Conservation (phyloP, 257 asterid genomes). For the Buddleja alternifolia region DNA sequence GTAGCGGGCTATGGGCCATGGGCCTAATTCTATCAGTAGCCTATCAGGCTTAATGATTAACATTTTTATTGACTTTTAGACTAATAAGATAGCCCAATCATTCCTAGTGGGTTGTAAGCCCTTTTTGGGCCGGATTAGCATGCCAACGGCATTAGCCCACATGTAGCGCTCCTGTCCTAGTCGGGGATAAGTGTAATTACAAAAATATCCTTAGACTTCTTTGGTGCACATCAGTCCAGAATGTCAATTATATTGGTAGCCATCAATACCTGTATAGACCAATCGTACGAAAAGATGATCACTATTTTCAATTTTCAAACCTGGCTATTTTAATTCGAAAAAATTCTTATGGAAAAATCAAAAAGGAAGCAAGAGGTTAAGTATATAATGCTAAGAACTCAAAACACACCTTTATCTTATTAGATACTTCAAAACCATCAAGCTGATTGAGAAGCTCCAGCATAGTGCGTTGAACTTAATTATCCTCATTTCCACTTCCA, state of each 20-base stretch:
- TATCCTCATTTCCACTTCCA: conserved; percentile 90
- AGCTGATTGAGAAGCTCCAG: conserved; percentile 93
- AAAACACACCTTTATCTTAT: conserved; percentile 71
- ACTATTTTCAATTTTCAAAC: conserved; percentile 7
- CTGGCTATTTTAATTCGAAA: not conserved
- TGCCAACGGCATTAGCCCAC: too few relatives aligned
- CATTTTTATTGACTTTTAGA: too few relatives aligned
- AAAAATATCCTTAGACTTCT: too few relatives aligned
- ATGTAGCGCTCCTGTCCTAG: too few relatives aligned
- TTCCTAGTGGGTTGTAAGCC: too few relatives aligned
- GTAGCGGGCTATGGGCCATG: too few relatives aligned
- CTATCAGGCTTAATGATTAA: too few relatives aligned
- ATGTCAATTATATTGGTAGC: conserved; percentile 93
- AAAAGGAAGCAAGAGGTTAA: not conserved
- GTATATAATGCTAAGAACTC: not conserved
- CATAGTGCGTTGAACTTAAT: conserved; percentile 96
- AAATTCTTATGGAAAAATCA: not conserved
- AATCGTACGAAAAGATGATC: not conserved
- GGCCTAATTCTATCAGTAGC: too few relatives aligned
- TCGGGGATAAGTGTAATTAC: too few relatives aligned
- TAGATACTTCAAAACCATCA: conserved; percentile 96
- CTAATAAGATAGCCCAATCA: too few relatives aligned
- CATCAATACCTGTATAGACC: conserved; percentile 70
- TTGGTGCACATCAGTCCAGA: too few relatives aligned
- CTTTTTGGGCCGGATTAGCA: too few relatives aligned